A percentile compares a stretch with the other conserved stretches of the same genome.
Evolutionary conservation across 2,329 filamentous ascomycete species (phyloP).

Genomic region (Epicoccum nigrum): DNA sequence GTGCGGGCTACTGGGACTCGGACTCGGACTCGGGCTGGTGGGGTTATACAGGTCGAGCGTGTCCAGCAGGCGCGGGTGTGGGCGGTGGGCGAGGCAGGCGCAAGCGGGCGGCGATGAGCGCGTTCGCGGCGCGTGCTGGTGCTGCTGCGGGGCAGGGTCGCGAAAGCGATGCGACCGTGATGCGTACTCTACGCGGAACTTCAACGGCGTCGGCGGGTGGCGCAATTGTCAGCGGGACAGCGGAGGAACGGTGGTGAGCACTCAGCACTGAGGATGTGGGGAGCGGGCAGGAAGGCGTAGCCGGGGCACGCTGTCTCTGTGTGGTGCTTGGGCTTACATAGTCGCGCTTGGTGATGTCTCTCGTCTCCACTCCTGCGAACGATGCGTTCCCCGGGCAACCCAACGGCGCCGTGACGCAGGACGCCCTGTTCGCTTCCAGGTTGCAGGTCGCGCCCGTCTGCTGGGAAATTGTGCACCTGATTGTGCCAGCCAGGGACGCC

Average conservation of each 20-base stretch:
- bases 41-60: no score
- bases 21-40: no score
- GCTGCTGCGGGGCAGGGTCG: slow-evolving; percentile 22
- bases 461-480: slow-evolving; percentile 10
- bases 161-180: slow-evolving; percentile 17
- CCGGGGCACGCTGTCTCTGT: neutral
- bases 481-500: neutral
- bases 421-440: slow-evolving; percentile 1
- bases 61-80: no score
- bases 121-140: neutral
- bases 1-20: neutral
- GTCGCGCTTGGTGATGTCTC: neutral
- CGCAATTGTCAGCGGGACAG: neutral
- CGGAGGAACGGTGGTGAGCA: slow-evolving; percentile 2
- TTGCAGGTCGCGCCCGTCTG: neutral
- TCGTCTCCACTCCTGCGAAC: slow-evolving; percentile 9
- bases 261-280: neutral
- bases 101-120: slow-evolving; percentile 10
- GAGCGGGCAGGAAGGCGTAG: neutral
- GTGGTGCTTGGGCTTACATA: neutral
- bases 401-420: slow-evolving; percentile 7
- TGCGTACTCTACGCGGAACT: neutral
- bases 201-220: neutral
- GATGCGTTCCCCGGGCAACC: slow-evolving; percentile 8
- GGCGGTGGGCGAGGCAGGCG: neutral